These are phyloP conservation scores for Ilyonectria mors-panacis DNA, from an alignment of 2,329 filamentous ascomycete species.

Conservation along the genomic window DNA sequence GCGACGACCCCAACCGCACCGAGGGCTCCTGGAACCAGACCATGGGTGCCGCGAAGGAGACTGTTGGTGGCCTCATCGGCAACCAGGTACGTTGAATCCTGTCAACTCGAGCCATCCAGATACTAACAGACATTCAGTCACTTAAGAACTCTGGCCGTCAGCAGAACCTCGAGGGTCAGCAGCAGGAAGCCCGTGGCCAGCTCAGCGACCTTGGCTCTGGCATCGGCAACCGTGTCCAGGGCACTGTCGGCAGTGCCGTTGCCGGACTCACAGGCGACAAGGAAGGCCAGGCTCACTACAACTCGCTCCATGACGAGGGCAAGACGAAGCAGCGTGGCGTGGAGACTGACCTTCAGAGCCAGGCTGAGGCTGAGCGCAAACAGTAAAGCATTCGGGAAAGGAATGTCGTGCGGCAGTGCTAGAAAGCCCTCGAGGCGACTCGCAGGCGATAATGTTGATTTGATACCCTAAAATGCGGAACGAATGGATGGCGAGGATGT, in stretches of 20 bases:
- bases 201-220: slow-evolving; percentile 80
- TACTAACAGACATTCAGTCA: slow-evolving; percentile 56
- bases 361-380: slow-evolving; percentile 65
- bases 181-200: slow-evolving; percentile 87
- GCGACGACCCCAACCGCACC: slow-evolving; percentile 80
- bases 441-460: slow-evolving; percentile 16
- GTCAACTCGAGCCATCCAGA: background rate
- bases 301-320: slow-evolving; percentile 82
- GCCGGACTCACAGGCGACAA: slow-evolving; percentile 82
- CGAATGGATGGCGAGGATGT: background rate
- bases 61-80: slow-evolving; percentile 81
- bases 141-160: slow-evolving; percentile 81
- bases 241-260: slow-evolving; percentile 79
- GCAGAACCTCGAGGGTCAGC: slow-evolving; percentile 86
- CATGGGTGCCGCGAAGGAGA: slow-evolving; percentile 87
- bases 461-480: slow-evolving; percentile 27
- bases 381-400: slow-evolving; percentile 21
- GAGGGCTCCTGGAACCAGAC: slow-evolving; percentile 90
- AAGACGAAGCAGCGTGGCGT: slow-evolving; percentile 89
- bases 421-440: background rate
- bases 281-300: slow-evolving; percentile 74
- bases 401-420: background rate
- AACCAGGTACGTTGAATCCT: slow-evolving; percentile 68
- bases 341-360: slow-evolving; percentile 84
- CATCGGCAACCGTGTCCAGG: slow-evolving; percentile 75